phyloP scores from a whole-genome alignment of 257 asterid species.

The Eucommia ulmoides region DNA sequence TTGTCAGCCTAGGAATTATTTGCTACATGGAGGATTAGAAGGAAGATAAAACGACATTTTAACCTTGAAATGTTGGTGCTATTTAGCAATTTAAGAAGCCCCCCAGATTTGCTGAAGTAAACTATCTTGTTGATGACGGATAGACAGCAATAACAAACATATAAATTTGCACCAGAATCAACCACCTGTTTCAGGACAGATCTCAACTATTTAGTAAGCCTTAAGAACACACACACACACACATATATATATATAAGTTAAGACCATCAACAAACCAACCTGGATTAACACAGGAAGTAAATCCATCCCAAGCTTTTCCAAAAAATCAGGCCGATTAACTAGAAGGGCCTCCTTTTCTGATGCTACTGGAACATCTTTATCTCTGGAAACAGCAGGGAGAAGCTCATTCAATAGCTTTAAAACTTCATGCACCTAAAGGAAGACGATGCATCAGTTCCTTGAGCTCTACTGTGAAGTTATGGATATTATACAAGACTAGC shows the following conservation, averaged over 20 bases:
- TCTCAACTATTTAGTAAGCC: constrained; percentile 17
- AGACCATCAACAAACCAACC: no score
- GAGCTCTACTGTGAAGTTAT: no score
- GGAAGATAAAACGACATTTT: constrained; percentile 7
- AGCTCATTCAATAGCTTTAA: constrained; percentile 75
- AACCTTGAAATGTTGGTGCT: constrained; percentile 71
- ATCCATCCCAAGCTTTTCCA: constrained; percentile 70
- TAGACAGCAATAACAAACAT: constrained; percentile 70
- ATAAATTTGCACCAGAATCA: constrained; percentile 66
- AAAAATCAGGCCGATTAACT: constrained; percentile 54
- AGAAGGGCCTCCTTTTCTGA: constrained; percentile 61
- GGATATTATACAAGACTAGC: no score
- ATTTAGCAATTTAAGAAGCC: constrained; percentile 53
- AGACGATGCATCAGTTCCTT: no score
- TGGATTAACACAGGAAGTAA: constrained; percentile 71
- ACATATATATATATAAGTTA: no score
- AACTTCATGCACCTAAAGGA: constrained; percentile 62
- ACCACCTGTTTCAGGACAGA: constrained; percentile 60
- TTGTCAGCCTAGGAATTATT: constrained; percentile 7
- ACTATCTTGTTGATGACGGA: constrained; percentile 77
- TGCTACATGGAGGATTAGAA: constrained; percentile 4
- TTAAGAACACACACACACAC: no score
- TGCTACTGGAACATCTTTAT: constrained; percentile 31
- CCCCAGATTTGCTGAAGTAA: constrained; percentile 56
- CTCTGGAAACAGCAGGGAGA: constrained; percentile 49